phyloP scores from a whole-genome alignment of 768 basidiomycete genomes.

The Leccinum fibrillosum region DNA sequence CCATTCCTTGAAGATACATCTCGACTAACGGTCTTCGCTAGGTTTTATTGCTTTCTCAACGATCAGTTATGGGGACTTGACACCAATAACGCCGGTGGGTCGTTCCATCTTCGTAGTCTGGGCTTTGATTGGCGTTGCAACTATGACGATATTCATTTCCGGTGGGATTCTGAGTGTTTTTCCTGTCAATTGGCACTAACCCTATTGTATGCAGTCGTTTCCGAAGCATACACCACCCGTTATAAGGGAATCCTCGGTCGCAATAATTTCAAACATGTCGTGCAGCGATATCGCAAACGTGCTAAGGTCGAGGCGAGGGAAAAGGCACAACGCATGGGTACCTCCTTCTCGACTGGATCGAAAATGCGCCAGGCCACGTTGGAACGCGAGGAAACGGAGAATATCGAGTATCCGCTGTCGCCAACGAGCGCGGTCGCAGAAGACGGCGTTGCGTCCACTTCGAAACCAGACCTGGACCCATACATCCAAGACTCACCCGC shows the following conservation, averaged over 20 bases:
- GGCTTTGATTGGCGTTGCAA: constrained; percentile 73
- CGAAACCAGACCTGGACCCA: neutral
- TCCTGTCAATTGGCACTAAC: neutral
- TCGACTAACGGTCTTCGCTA: constrained; percentile 20
- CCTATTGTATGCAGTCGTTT: constrained; percentile 45
- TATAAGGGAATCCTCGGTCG: constrained; percentile 57
- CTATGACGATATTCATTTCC: constrained; percentile 73
- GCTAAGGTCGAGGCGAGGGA: constrained; percentile 13
- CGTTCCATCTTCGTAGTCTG: constrained; percentile 75
- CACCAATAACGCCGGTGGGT: constrained; percentile 63
- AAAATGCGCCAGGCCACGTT: neutral
- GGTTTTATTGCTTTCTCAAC: constrained; percentile 74
- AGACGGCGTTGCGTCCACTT: neutral
- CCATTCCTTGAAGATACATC: neutral
- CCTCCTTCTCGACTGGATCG: constrained; percentile 1
- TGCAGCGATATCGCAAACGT: constrained; percentile 43
- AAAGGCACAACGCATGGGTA: constrained; percentile 4
- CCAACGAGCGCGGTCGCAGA: neutral
- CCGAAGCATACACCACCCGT: constrained; percentile 63
- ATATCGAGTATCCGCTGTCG: neutral
- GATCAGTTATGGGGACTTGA: constrained; percentile 67
- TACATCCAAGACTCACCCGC: constrained; percentile 1
- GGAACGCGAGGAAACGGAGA: neutral
- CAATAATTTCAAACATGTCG: constrained; percentile 41
- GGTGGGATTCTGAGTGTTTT: constrained; percentile 37